phyloP scores from a whole-genome alignment of 768 basidiomycete species.

The Favolaschia claudopus region DNA sequence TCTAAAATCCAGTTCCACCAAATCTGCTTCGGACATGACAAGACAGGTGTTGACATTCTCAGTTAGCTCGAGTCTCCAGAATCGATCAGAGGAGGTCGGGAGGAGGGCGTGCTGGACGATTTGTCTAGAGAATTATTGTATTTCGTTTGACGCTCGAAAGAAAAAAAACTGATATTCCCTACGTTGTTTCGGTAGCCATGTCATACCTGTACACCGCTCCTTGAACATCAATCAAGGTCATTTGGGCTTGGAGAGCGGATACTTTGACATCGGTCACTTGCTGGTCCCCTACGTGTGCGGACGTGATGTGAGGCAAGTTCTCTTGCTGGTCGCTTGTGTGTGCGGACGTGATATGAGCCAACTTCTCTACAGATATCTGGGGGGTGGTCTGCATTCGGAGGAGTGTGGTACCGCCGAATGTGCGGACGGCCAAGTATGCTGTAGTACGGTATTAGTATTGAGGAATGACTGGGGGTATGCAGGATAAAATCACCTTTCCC shows the following conservation, averaged over 20 bases:
- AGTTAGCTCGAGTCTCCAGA: constrained; percentile 62
- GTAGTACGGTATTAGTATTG: too few relatives aligned
- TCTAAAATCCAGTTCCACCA: constrained; percentile 61
- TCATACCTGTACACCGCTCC: constrained; percentile 61
- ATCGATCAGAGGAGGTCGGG: constrained; percentile 25
- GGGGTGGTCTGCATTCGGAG: constrained; percentile 37
- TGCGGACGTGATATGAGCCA: constrained; percentile 47
- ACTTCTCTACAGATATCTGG: constrained; percentile 35
- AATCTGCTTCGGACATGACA: constrained; percentile 52
- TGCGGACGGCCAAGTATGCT: constrained; percentile 54
- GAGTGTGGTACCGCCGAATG: constrained; percentile 52
- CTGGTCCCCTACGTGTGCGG: constrained; percentile 48
- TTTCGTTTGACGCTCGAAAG: not conserved
- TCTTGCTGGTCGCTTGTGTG: constrained; percentile 48
- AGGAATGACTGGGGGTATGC: too few relatives aligned
- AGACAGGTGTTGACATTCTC: constrained; percentile 46
- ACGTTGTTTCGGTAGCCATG: constrained; percentile 50
- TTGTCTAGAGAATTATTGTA: constrained; percentile 32
- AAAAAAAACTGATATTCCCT: constrained; percentile 30
- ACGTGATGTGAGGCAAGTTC: constrained; percentile 47
- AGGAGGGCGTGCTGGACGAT: constrained; percentile 9
- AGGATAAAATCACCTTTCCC: not conserved
- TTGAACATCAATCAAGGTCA: constrained; percentile 54
- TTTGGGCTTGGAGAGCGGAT: constrained; percentile 35
- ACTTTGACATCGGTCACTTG: constrained; percentile 58